Conservation (phyloP, 164 flowering plant genomes). For the Echeveria elegans region DNA sequence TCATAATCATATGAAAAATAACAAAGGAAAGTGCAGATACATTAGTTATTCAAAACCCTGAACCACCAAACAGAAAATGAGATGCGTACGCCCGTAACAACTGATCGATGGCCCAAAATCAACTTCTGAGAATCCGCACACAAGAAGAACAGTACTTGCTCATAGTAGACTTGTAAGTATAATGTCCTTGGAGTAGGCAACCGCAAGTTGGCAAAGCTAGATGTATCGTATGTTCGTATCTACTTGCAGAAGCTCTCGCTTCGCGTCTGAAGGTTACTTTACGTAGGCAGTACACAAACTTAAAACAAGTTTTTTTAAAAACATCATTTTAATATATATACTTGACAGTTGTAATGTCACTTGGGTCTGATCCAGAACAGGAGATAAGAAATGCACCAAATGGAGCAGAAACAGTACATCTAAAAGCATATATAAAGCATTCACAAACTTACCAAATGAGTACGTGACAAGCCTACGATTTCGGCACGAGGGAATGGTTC, state of each 20-base stretch:
- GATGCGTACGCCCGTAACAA: background rate
- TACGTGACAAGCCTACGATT: conserved; percentile 49
- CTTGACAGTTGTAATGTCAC: background rate
- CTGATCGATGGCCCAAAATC: background rate
- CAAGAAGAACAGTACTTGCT: too few species aligned
- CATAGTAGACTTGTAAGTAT: too few species aligned
- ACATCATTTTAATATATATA: background rate
- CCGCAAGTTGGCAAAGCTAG: background rate
- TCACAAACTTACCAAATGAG: conserved; percentile 48
- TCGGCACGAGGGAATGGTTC: conserved; percentile 44
- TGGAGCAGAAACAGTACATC: background rate
- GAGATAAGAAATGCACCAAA: background rate
- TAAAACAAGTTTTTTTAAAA: background rate
- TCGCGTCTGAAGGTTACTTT: background rate
- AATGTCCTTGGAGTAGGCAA: too few species aligned
- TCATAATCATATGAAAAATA: conserved; percentile 40
- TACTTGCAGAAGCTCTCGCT: background rate
- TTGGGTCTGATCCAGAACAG: background rate
- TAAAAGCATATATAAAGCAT: background rate
- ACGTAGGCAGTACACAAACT: background rate
- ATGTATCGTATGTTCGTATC: background rate
- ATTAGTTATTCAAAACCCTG: background rate
- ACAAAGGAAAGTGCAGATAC: background rate
- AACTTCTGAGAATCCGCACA: background rate
- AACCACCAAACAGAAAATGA: background rate